A percentile compares a stretch with the other conserved stretches of the same genome.
These are phyloP conservation scores for Medakamo hakoo DNA, from an alignment of 139 green algal genomes.

Conservation along the genomic window DNA sequence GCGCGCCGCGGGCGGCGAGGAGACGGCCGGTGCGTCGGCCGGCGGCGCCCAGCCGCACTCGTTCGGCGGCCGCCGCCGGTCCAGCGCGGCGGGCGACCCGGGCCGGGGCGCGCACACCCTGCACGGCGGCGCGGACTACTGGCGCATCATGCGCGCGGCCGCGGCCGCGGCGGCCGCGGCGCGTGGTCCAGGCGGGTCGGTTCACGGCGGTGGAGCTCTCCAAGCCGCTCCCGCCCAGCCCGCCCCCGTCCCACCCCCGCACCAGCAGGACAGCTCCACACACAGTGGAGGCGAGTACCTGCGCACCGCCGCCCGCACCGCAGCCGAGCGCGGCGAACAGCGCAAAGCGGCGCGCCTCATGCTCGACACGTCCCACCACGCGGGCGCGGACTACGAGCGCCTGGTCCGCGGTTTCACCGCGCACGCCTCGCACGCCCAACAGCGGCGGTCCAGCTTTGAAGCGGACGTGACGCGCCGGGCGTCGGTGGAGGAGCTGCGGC, in stretches of 20 bases:
- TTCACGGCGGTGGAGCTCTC: constrained; percentile 13
- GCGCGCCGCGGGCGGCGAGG: too few species aligned
- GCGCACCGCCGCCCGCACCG: not conserved
- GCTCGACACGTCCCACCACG: constrained; percentile 36
- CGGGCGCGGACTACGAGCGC: constrained; percentile 7
- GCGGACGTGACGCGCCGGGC: too few species aligned
- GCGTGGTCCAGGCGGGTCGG: constrained; percentile 2
- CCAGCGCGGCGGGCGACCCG: too few species aligned
- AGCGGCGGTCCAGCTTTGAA: not conserved
- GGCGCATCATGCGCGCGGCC: not conserved
- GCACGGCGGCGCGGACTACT: not conserved
- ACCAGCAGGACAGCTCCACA: constrained; percentile 3
- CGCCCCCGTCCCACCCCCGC: not conserved
- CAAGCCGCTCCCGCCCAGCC: constrained; percentile 6
- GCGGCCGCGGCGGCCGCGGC: constrained; percentile 3
- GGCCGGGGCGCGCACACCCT: not conserved
- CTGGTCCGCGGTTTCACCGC: constrained; percentile 4
- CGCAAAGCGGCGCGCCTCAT: constrained; percentile 33
- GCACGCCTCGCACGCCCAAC: not conserved
- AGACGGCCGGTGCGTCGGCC: too few species aligned
- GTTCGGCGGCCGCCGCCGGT: too few species aligned
- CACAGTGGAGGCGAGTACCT: constrained; percentile 18
- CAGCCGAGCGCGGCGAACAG: constrained; percentile 9
- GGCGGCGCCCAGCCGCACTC: not conserved
- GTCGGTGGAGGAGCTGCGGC: too few species aligned